Conservation (phyloP, 176 grass and related monocot genomes). For the Oryza nivara region DNA sequence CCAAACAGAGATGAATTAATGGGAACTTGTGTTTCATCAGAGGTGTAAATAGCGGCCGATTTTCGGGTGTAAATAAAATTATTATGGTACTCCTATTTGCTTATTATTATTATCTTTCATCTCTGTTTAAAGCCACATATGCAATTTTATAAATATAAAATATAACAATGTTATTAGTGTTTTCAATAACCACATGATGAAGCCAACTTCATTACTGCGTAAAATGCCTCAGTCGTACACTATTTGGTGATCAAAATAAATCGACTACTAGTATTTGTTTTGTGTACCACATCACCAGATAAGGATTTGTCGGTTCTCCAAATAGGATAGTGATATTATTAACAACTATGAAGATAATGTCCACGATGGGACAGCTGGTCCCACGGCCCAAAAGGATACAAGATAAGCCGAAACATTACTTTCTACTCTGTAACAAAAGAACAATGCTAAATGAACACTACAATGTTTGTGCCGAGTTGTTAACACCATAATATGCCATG, state of each 20-base stretch:
- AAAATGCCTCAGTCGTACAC: not conserved
- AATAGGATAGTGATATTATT: constrained; percentile 5
- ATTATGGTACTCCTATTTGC: not conserved
- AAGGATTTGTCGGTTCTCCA: not conserved
- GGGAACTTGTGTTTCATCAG: not conserved
- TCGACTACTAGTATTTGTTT: not conserved
- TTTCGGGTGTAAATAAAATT: constrained; percentile 2
- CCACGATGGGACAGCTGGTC: constrained; percentile 2
- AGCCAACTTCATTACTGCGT: not conserved
- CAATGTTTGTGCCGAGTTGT: not conserved
- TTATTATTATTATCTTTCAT: not conserved
- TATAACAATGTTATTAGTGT: not conserved
- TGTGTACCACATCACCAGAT: constrained; percentile 14
- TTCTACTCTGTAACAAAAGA: not conserved
- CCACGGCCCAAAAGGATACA: not conserved
- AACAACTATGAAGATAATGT: constrained; percentile 14
- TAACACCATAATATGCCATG: not conserved
- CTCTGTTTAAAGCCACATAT: not conserved
- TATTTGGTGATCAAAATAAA: not conserved
- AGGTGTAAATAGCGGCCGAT: constrained; percentile 14
- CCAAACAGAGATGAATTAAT: not conserved
- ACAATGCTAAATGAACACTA: not conserved
- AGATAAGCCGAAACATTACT: not conserved
- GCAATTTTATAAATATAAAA: not conserved
- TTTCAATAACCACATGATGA: not conserved